These are phyloP conservation scores for Scolecobasidium constrictum DNA, from an alignment of 2,329 filamentous ascomycete species.

Conservation along the genomic window DNA sequence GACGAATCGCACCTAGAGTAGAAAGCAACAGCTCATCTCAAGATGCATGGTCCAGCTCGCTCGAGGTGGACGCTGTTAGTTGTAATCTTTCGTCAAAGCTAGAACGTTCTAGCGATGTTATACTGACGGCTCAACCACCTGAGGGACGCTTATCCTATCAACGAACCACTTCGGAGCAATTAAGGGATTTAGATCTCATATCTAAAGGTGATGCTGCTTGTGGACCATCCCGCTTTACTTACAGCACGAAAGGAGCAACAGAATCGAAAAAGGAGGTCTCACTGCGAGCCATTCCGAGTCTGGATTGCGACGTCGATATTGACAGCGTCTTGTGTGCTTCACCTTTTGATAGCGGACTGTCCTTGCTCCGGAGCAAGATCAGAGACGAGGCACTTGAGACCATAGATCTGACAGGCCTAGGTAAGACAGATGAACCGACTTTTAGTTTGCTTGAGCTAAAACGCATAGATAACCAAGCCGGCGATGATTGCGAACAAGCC, in stretches of 20 bases:
- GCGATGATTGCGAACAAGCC: too few species aligned
- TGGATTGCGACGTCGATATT: not conserved
- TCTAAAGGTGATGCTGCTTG: not conserved
- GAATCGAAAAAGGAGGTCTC: not conserved
- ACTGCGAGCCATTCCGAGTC: not conserved
- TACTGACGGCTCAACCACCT: not conserved
- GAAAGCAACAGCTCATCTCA: not conserved
- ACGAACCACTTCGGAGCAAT: not conserved
- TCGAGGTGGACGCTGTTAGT: not conserved
- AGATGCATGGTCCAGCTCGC: not conserved
- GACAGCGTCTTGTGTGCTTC: too few species aligned
- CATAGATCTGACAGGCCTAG: too few species aligned
- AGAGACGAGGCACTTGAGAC: too few species aligned
- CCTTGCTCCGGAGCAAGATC: too few species aligned
- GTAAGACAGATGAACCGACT: too few species aligned
- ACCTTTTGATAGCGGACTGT: too few species aligned
- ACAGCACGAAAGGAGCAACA: not conserved
- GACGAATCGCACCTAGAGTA: not conserved
- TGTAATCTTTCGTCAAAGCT: not conserved
- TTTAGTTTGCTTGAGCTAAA: too few species aligned
- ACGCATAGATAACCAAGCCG: too few species aligned
- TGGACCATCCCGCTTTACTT: not conserved
- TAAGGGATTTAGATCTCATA: constrained; percentile 1
- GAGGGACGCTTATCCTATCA: not conserved
- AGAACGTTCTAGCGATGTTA: not conserved